These are phyloP conservation scores for Dichotomocladium elegans DNA, from an alignment of 371 early-diverging fungal genomes.

Conservation along the genomic window DNA sequence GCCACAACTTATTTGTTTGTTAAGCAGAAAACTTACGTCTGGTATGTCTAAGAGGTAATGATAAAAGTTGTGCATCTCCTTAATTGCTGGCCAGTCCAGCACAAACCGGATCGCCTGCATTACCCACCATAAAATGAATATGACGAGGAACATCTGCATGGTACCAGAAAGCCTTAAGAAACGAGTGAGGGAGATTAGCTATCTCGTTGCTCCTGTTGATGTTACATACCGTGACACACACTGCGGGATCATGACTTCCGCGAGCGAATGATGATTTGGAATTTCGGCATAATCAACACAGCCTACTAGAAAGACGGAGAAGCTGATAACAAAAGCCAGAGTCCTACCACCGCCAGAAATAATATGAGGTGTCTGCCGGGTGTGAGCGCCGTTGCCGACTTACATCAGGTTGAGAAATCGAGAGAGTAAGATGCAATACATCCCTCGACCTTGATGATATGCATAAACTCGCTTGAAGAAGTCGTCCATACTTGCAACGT, in stretches of 20 bases:
- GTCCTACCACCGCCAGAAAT: conserved; percentile 44
- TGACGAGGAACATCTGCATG: conserved; percentile 44
- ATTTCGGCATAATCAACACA: conserved; percentile 87
- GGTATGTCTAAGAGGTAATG: conserved; percentile 75
- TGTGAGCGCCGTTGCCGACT: conserved; percentile 18
- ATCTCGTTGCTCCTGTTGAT: not conserved
- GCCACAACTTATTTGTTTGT: not conserved
- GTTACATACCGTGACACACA: conserved; percentile 54
- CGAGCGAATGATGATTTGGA: conserved; percentile 58
- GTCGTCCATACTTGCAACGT: conserved; percentile 76
- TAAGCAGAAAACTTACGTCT: conserved; percentile 52
- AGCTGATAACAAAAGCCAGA: conserved; percentile 81
- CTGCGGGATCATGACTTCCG: conserved; percentile 75
- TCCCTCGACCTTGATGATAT: conserved; percentile 82
- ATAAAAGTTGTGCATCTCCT: conserved; percentile 85
- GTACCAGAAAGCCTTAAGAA: conserved; percentile 36
- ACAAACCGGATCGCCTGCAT: conserved; percentile 68
- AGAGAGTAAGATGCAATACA: conserved; percentile 69
- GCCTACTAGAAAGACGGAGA: conserved; percentile 82
- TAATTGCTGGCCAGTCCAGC: conserved; percentile 66
- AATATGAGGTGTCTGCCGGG: not conserved
- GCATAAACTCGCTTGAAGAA: conserved; percentile 79
- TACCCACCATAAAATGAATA: conserved; percentile 71
- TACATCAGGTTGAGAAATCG: conserved; percentile 72
- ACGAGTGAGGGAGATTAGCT: not conserved